phyloP scores from a whole-genome alignment of 2,329 filamentous ascomycete species.

The Fusarium pseudocircinatum region DNA sequence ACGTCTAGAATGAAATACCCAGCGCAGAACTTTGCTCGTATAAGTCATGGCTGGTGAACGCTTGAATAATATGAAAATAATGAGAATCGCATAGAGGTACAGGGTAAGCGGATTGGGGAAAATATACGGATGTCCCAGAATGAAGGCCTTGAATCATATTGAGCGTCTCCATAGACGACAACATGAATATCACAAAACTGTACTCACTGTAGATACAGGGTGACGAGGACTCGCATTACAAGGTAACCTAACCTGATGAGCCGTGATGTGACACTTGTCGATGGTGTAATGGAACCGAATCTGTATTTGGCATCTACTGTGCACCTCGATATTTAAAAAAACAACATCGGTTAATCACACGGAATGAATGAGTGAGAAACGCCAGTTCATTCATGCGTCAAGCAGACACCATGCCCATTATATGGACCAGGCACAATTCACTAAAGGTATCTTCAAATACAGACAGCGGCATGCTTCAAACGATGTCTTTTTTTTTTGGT shows the following conservation, averaged over 20 bases:
- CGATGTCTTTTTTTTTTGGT: slow-evolving; percentile 50
- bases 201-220: neutral
- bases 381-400: slow-evolving; percentile 18
- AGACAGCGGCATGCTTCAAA: slow-evolving; percentile 39
- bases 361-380: neutral
- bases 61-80: neutral
- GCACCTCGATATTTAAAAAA: neutral
- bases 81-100: neutral
- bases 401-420: neutral
- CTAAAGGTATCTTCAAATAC: slow-evolving; percentile 36
- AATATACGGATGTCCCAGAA: neutral
- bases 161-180: neutral
- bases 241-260: too few species aligned
- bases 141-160: neutral
- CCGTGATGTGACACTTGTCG: neutral
- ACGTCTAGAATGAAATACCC: neutral
- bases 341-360: neutral
- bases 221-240: neutral
- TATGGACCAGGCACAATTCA: slow-evolving; percentile 28
- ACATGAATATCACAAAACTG: neutral
- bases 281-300: neutral
- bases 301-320: neutral
- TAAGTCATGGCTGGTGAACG: neutral
- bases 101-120: neutral
- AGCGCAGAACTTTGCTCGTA: neutral